These are phyloP conservation scores for Fusarium drepaniforme DNA, from an alignment of 2,329 filamentous ascomycete species.

Conservation along the genomic window DNA sequence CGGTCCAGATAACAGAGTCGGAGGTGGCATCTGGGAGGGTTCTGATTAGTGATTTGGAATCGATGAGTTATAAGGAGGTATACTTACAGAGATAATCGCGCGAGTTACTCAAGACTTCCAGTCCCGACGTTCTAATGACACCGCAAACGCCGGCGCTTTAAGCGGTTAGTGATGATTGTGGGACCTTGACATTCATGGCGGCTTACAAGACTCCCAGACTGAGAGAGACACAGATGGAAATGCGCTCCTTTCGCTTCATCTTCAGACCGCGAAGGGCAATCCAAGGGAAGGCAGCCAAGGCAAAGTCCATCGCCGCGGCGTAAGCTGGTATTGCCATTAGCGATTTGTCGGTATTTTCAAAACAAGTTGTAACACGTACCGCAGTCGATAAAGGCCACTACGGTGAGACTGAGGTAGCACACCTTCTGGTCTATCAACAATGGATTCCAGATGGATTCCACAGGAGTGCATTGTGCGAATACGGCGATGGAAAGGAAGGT, in stretches of 20 bases:
- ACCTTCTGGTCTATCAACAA: conserved; percentile 10
- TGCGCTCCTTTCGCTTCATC: conserved; percentile 29
- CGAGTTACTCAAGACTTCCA: conserved; percentile 21
- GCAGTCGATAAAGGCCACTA: conserved; percentile 21
- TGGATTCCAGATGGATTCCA: conserved; percentile 22
- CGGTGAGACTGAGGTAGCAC: conserved; percentile 16
- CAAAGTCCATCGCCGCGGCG: conserved; percentile 22
- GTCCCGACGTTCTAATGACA: conserved; percentile 15
- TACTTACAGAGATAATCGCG: conserved; percentile 20
- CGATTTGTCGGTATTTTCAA: not conserved
- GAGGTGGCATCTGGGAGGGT: conserved; percentile 11
- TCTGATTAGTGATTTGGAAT: not conserved
- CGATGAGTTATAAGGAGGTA: not conserved
- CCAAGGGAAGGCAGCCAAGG: conserved; percentile 21
- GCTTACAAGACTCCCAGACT: conserved; percentile 26
- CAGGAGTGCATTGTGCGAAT: conserved; percentile 21
- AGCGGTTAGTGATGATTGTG: not conserved
- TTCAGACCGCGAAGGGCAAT: conserved; percentile 18
- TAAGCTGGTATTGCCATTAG: not conserved
- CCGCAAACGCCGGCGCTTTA: conserved; percentile 20
- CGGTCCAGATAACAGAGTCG: conserved; percentile 28
- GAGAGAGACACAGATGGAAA: conserved; percentile 19
- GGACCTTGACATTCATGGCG: rapidly evolving
- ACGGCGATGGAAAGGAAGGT: conserved; percentile 11
- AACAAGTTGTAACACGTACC: not conserved